These are phyloP conservation scores for Apostasia shenzhenica DNA, from an alignment of 106 monocot genomes.

Conservation along the genomic window DNA sequence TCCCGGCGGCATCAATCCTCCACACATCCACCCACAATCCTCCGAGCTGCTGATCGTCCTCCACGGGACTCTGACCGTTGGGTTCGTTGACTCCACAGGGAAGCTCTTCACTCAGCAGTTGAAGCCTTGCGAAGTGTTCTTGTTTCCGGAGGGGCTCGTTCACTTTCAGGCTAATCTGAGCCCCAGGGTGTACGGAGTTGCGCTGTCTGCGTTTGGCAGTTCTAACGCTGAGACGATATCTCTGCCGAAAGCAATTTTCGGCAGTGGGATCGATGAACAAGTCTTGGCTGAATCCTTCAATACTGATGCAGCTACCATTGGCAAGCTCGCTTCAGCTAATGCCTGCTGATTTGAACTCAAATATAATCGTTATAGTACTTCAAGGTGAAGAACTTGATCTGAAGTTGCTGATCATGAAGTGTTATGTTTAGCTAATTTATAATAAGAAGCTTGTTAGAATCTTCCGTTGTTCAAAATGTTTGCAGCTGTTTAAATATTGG, in stretches of 20 bases:
- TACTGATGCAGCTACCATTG: conserved; percentile 2
- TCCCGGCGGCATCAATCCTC: conserved; percentile 4
- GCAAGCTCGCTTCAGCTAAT: background rate
- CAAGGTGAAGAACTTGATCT: no score
- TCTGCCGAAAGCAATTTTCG: conserved; percentile 2
- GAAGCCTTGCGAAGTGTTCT: background rate
- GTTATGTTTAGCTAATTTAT: no score
- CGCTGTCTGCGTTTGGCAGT: conserved; percentile 9
- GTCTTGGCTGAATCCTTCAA: conserved; percentile 14
- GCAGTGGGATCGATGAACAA: conserved; percentile 6
- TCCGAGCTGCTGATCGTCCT: conserved; percentile 6
- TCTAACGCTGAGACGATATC: background rate
- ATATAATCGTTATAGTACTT: no score
- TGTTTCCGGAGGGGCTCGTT: conserved; percentile 10
- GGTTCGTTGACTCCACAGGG: background rate
- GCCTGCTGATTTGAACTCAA: background rate
- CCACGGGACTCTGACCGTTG: conserved; percentile 1
- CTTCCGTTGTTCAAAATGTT: no score
- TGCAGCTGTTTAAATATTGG: no score
- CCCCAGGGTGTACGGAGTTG: background rate
- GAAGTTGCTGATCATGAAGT: no score
- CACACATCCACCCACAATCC: conserved; percentile 8
- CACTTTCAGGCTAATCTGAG: conserved; percentile 10
- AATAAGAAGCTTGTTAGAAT: no score
- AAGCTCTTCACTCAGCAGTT: conserved; percentile 6